These are phyloP conservation scores for Phytophthora tubulina DNA, from an alignment of 352 stramenopile genomes.

Conservation along the genomic window DNA sequence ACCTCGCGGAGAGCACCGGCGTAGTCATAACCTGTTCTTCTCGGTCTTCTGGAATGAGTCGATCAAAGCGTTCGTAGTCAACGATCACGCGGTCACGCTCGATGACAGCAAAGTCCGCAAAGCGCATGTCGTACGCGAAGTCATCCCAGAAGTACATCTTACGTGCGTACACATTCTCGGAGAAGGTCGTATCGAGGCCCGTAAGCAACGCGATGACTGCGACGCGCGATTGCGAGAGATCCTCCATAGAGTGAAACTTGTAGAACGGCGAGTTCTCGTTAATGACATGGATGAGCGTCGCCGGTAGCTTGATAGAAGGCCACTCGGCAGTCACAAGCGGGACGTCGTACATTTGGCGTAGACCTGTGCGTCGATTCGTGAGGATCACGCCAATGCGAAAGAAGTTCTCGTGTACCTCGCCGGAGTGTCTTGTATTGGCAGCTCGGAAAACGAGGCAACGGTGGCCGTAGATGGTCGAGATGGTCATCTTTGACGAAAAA, in stretches of 20 bases:
- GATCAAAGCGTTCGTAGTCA: conserved; percentile 78
- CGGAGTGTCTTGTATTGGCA: conserved; percentile 81
- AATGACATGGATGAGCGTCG: conserved; percentile 87
- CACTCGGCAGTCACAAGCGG: conserved; percentile 81
- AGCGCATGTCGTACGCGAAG: conserved; percentile 84
- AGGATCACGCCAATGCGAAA: conserved; percentile 87
- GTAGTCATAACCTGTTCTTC: conserved; percentile 41
- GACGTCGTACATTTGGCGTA: conserved; percentile 87
- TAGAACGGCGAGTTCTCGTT: conserved; percentile 83
- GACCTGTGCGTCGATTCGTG: conserved; percentile 81
- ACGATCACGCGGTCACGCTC: conserved; percentile 72
- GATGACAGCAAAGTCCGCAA: conserved; percentile 81
- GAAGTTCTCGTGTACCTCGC: conserved; percentile 85
- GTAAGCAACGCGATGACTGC: conserved; percentile 83
- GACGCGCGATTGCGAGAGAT: conserved; percentile 77
- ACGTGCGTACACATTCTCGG: conserved; percentile 86
- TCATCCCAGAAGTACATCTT: conserved; percentile 92
- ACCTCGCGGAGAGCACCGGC: conserved; percentile 30
- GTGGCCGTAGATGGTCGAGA: conserved; percentile 79
- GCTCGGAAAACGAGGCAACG: conserved; percentile 84
- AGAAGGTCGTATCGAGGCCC: conserved; percentile 87
- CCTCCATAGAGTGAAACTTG: conserved; percentile 75
- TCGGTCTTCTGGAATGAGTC: conserved; percentile 49
- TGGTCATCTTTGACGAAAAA: conserved; percentile 77
- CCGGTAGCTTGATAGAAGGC: conserved; percentile 85